phyloP scores from a whole-genome alignment of 306 rosid genomes.

The Medicago truncatula region MtrunA17r5.0-ANR NC_053044.1:11466501-11467000 shows the following conservation, averaged over 20 bases:
- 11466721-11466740: neutral
- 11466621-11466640: neutral
- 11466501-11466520: neutral
- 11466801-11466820: no score
- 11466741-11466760: neutral
- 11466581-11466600: neutral
- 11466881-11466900: no score
- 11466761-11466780: no score
- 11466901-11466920: no score
- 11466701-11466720: neutral
- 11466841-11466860: no score
- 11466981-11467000: no score
- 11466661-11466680: neutral
- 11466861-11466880: no score
- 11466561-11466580: neutral
- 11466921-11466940: no score
- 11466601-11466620: neutral
- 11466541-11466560: neutral
- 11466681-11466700: neutral
- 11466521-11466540: conserved; percentile 31
- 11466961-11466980: no score
- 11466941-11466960: no score
- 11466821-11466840: no score
- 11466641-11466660: neutral
- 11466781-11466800: no score